Base-by-base conservation (phyloP, 257 asterid species). In the Thymus mandschuricus region DNA sequence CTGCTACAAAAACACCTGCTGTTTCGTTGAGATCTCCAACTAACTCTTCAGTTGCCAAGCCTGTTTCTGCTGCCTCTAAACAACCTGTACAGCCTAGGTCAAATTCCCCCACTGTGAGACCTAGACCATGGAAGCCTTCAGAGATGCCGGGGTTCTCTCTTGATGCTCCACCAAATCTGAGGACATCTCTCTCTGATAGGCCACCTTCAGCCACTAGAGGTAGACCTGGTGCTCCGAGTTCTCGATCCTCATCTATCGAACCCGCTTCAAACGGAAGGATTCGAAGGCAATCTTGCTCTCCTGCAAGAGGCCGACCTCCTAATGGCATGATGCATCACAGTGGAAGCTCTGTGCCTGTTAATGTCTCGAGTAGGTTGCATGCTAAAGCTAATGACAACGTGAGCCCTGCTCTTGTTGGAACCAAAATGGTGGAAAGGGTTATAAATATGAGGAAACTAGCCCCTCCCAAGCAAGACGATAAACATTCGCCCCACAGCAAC, bases 71-170 rank as follows among this genome's bases (percentile, higher is more conserved):
- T 30, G 64, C 90, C 2, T 70, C 46, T 3, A 85, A 83, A 73
- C 86, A 91, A 66, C 81, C 92, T 0, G 81, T 60, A 64, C 87
- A 86, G 4, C 64, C 86, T 1, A 84, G 98, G 68, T 71, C 98
- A 4, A 89, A 74, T 80, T 95, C 99, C 67, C 99, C 99, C 2
- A 69, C 86, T 27, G 86, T 86, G 79, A 88, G 95, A 73, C 96
- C 98, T 50, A 84, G 83, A 80, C 88, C 92, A 43, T 92, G 97
- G 96, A 92, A 92, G 80, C 97, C 99, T 30, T 92, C 97, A 8
- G 99, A 95, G 66, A 95, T 95, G 82, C 97, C 98, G 15, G 98
- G 98, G 34, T 92, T 89, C 81, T 95, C 99, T 81, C 96, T 87
- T 63, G 97, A 92, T 69, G 93, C 85, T 28, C 99, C 98, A 50